Evolutionary conservation across 2,329 filamentous ascomycete species (phyloP).

Genomic region (Calonectria montana): DNA sequence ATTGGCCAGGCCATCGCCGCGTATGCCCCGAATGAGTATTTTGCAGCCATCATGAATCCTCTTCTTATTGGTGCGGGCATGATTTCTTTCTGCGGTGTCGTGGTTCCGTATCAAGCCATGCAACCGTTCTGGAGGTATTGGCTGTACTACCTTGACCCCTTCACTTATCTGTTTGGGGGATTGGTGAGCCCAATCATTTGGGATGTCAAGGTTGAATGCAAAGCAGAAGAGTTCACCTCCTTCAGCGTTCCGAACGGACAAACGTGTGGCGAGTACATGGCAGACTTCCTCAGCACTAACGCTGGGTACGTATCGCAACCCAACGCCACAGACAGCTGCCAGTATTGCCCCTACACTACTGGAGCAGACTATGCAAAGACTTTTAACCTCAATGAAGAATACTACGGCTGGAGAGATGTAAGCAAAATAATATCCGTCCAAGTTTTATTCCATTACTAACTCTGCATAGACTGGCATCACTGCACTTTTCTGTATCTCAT

Average conservation of each 20-base stretch:
- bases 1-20: constrained; percentile 59
- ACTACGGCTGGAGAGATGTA: constrained; percentile 36
- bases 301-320: constrained; percentile 26
- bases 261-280: constrained; percentile 33
- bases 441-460: background rate
- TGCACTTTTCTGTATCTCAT: constrained; percentile 34
- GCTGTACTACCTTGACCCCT: constrained; percentile 57
- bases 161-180: constrained; percentile 54
- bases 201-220: constrained; percentile 52
- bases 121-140: constrained; percentile 42
- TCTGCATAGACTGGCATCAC: constrained; percentile 31
- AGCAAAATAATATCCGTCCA: background rate
- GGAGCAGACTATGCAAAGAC: constrained; percentile 32
- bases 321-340: constrained; percentile 25
- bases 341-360: constrained; percentile 28
- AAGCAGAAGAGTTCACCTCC: constrained; percentile 42
- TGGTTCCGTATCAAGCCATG: constrained; percentile 38
- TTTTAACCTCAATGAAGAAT: constrained; percentile 30
- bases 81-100: constrained; percentile 41
- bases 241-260: constrained; percentile 15
- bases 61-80: constrained; percentile 53
- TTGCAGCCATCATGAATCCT: constrained; percentile 60
- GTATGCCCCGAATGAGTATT: constrained; percentile 61
- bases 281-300: constrained; percentile 26
- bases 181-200: constrained; percentile 51